Evolutionary conservation across 1,284 basidiomycete species (phyloP), one percentile per base, ranked within the genome.

Genomic region (Irpex sp.): DNA sequence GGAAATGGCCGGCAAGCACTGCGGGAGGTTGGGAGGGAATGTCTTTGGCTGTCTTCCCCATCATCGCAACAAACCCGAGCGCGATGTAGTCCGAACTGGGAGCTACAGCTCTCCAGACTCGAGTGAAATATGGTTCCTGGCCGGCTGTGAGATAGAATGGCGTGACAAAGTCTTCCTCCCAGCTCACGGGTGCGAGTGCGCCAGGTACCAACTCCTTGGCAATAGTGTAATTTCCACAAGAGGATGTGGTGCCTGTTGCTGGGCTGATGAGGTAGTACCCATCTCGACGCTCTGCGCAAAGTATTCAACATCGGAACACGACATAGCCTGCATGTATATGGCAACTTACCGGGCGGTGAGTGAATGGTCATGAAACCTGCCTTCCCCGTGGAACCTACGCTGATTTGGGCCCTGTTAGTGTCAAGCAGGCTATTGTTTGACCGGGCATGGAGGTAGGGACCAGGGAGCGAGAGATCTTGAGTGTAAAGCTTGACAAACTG

Each of bases 401-500:
- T 21, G n/a, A 49, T 16, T n/a, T 9, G 19, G 48, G 48, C 48
- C 9, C 18, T 18, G 3, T 49, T 21, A 9, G 9, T 21, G 16
- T 21, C 48, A 19, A n/a, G 14, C 3, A 49, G 18, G 19, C 45
- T 33, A 4, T 37, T 45, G 23, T n/a, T 57, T 19, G 14, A 10
- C 7, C 56, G 56, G 3, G 56, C 56, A n/a, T 37, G 12, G 16
- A 57, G 56, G 35, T 57, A 57, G 7, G 56, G 56, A 16, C 56
- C 56, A 12, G 35, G 56, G 6, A 45, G 21, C 7, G 35, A 14
- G 7, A 57, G 19, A 18, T 37, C 35, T 33, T 12, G 12, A 14
- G 56, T 57, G 39, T 57, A 57, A 14, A 16, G n/a, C 39, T 18
- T 36, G 12, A 45, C 37, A 19, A 57, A 57, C 56, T 57, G 56